Evolutionary conservation across 2,329 filamentous ascomycete genomes (phyloP), one percentile per base, ranked within the genome.

Genomic region (Corynespora cassiicola): DNA sequence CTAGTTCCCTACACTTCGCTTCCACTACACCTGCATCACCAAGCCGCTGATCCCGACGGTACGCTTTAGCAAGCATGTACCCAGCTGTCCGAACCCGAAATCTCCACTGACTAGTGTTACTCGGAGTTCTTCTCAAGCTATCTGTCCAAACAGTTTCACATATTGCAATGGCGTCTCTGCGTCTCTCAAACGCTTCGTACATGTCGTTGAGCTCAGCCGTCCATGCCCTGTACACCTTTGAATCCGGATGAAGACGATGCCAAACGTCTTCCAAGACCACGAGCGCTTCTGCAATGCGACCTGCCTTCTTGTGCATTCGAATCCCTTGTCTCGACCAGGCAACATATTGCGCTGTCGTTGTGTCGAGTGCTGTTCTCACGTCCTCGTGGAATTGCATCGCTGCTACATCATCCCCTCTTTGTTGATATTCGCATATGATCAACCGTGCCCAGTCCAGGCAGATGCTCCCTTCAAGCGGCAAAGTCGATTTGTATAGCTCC

Each of bases 291-390:
- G 5, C 31, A 17, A 23, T 7, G 7, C 31, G 18, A 9, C 17
- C 10, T 11, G 6, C 8, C 11, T 16, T 14, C 15, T 35, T 16
- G 18, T 24, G 19, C 38, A 36, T 35, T 2, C 19, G 38, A 12
- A 41, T 41, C 17, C 23, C 11, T 14, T 36, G 31, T 3, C 38
- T 31, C 20, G 38, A 41, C 38, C 38, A 41, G 3, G 38, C 31
- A 19, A 41, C 11, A 30, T 23, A 35, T n/a, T 29, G 22, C 11
- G 31, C 16, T 19, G 23, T 31, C 11, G 14, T 17, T 16, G 17
- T 31, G 14, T 35, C 14, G 2, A 35, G 25, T 12, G 22, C 6
- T 10, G 15, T 26, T 18, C 38, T 12, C 25, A 41, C 38, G 11
- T n/a, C 9, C n/a, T 18, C 24, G 22, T 30, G 31, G 38, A 41